Base-by-base conservation (phyloP, 805 yeast genomes). In the Yarrowia bubula region DNA sequence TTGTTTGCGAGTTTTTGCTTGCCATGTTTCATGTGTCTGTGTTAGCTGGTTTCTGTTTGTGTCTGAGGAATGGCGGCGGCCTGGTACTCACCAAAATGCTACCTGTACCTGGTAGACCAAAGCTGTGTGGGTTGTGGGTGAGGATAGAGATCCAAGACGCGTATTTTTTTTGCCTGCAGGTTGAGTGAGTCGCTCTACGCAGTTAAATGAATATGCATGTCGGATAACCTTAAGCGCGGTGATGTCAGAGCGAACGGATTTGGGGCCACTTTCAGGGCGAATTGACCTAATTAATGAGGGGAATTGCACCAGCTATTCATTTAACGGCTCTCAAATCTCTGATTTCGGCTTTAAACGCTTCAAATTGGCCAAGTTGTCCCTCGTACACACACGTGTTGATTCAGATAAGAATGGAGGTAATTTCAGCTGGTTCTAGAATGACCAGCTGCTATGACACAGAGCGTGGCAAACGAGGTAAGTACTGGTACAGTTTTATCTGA, bases 1-100 rank as follows among this genome's bases (percentile, higher is more conserved):
- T 37, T 1, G 58, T 51, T 51, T 51, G 58, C 58, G 58, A 51
- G 58, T 28, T 51, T 51, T n/a, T 51, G 58, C 28, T 51, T 51
- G 58, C 58, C 58, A 51, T 51, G 43, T 51, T 51, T 51, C 58
- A 51, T 50, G 43, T 35, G 55, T 51, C 58, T 51, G 58, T 18
- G 58, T 55, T 55, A 55, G 61, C 14, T 1, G 18, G 15, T 7
- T 28, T 14, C 5, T 11, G 8, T 15, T 47, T 32, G 18, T n/a
- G 38, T 32, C n/a, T 38, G n/a, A 1, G 38, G 28, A 32, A 22
- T 22, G 13, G 14, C 9, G 17, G 13, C 33, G 17, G 10, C 37
- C 18, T 7, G 2, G 39, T 11, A 47, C 53, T 47, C 53, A 47
- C 53, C 51, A 44, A 46, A 28, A 46, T 47, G 32, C 53, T 47